phyloP scores from a whole-genome alignment of 352 stramenopile genomes.

The Globisporangium spiculum region DNA sequence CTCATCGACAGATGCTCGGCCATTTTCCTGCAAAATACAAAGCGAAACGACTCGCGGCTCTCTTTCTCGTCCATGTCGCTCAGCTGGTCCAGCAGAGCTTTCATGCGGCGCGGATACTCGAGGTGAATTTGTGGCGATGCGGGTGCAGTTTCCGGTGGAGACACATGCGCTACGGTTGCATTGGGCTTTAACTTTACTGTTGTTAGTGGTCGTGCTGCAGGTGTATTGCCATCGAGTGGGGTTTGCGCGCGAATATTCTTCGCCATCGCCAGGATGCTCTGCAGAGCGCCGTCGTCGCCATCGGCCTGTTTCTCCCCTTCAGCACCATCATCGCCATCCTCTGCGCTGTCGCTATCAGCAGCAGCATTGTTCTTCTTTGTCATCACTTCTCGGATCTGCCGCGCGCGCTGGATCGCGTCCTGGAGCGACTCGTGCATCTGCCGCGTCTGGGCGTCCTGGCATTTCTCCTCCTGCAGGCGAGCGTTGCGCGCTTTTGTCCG shows the following conservation, averaged over 20 bases:
- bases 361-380: neutral
- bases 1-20: constrained; percentile 38
- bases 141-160: neutral
- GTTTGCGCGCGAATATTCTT: constrained; percentile 22
- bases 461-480: constrained; percentile 9
- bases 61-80: constrained; percentile 30
- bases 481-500: neutral
- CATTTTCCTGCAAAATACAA: constrained; percentile 51
- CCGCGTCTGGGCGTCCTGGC: constrained; percentile 25
- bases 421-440: constrained; percentile 38
- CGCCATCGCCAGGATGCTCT: constrained; percentile 32
- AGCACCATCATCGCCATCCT: constrained; percentile 8
- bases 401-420: constrained; percentile 45
- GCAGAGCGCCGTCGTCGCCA: constrained; percentile 4
- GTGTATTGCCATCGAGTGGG: neutral
- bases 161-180: neutral
- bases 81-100: constrained; percentile 37
- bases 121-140: constrained; percentile 19
- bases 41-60: constrained; percentile 33
- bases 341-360: neutral
- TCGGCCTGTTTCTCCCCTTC: neutral
- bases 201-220: neutral
- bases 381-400: constrained; percentile 37
- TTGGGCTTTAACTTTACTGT: neutral
- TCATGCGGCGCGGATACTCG: constrained; percentile 50